These are phyloP conservation scores for Irpex sp. DNA, from an alignment of 1,284 basidiomycete genomes.

Conservation along the genomic window DNA sequence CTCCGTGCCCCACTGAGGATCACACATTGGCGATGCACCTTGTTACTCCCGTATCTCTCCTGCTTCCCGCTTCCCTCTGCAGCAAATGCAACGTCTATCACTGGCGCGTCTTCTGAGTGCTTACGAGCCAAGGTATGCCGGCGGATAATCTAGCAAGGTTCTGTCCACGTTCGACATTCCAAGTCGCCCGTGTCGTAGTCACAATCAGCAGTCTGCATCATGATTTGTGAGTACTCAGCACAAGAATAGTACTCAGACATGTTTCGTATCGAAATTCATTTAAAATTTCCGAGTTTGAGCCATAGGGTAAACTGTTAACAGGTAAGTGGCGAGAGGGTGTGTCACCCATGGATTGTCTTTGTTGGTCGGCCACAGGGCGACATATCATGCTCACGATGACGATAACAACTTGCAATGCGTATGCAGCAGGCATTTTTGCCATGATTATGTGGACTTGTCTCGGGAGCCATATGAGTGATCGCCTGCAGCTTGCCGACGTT, in stretches of 20 bases:
- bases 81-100: neutral
- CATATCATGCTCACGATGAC: no score
- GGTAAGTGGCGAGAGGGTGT: no score
- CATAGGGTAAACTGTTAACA: no score
- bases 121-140: no score
- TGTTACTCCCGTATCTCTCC: neutral
- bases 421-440: neutral
- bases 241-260: no score
- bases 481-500: slow-evolving; percentile 12
- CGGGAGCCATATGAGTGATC: slow-evolving; percentile 3
- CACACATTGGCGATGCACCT: neutral
- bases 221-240: neutral
- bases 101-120: neutral
- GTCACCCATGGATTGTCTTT: no score
- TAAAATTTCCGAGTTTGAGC: no score
- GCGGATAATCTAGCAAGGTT: no score
- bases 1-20: neutral
- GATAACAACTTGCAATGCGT: no score
- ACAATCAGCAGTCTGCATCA: neutral
- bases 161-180: no score
- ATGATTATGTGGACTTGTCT: neutral
- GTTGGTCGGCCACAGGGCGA: no score
- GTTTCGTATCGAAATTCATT: no score
- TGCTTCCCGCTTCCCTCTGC: neutral
- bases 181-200: neutral